Conservation (phyloP, 164 flowering plant species). For the Vitis rotundifolia region DNA sequence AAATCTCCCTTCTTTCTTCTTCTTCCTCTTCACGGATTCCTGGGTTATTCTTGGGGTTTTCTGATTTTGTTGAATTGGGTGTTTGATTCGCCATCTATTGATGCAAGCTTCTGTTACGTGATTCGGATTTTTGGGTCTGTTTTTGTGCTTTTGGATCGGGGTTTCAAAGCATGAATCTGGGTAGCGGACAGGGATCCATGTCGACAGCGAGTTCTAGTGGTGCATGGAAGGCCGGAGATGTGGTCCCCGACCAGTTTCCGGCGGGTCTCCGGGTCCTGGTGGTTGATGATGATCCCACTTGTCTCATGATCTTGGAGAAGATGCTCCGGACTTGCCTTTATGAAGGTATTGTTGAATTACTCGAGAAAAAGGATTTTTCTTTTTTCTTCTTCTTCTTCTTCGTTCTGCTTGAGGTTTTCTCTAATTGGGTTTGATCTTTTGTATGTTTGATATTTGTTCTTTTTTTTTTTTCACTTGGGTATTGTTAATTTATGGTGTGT, state of each 20-base stretch:
- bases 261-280: conserved; percentile 79
- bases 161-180: conserved; percentile 30
- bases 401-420: not conserved
- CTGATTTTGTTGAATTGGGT: not conserved
- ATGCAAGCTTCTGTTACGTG: too few relatives aligned
- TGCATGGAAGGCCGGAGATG: conserved; percentile 35
- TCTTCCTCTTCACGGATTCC: not conserved
- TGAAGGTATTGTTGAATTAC: conserved; percentile 45
- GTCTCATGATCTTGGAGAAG: conserved; percentile 71
- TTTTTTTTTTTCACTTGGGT: not conserved
- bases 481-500: not conserved
- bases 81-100: not conserved
- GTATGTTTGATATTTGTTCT: too few relatives aligned
- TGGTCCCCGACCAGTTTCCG: conserved; percentile 66
- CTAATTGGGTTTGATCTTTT: not conserved
- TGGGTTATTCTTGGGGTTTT: not conserved
- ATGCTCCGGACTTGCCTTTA: conserved; percentile 73
- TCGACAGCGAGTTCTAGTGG: conserved; percentile 33
- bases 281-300: conserved; percentile 92
- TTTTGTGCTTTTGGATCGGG: not conserved
- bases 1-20: too few relatives aligned
- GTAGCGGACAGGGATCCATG: conserved; percentile 28
- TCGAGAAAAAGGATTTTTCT: not conserved
- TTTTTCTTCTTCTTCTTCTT: not conserved
- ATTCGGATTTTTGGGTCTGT: not conserved